These are phyloP conservation scores for Nakazawaea wyomingensis DNA, from an alignment of 805 yeast species.

Conservation along the genomic window DNA sequence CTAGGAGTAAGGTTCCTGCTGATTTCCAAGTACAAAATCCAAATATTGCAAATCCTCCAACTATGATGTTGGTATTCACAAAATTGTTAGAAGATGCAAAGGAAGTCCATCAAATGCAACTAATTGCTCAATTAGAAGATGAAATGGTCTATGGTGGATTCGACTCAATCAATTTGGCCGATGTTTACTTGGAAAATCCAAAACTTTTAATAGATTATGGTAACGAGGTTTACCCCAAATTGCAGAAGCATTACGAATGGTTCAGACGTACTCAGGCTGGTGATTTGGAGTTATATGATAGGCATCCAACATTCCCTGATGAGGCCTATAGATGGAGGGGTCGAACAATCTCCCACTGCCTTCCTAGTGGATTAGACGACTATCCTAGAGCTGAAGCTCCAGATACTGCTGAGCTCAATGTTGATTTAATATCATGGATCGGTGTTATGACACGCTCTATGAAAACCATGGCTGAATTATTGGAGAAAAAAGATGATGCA, in stretches of 20 bases:
- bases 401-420: constrained; percentile 84
- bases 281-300: constrained; percentile 62
- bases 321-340: constrained; percentile 95
- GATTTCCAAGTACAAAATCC: constrained; percentile 86
- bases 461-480: constrained; percentile 60
- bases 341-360: constrained; percentile 74
- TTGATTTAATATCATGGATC: constrained; percentile 88
- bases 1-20: constrained; percentile 78
- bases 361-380: constrained; percentile 93
- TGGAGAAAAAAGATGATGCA: constrained; percentile 57
- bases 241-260: constrained; percentile 78
- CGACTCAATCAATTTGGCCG: constrained; percentile 30
- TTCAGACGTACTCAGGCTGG: constrained; percentile 80
- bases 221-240: constrained; percentile 63
- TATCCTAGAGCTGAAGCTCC: constrained; percentile 83
- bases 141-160: constrained; percentile 20
- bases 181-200: constrained; percentile 51
- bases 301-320: constrained; percentile 40
- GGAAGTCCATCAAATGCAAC: constrained; percentile 19
- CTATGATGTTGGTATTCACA: constrained; percentile 69
- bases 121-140: constrained; percentile 16
- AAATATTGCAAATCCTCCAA: constrained; percentile 92
- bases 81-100: constrained; percentile 47
- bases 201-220: constrained; percentile 57
- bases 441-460: constrained; percentile 88